These are phyloP conservation scores for Dothidotthia symphoricarpi DNA, from an alignment of 2,329 filamentous ascomycete genomes.

Conservation along the genomic window DNA sequence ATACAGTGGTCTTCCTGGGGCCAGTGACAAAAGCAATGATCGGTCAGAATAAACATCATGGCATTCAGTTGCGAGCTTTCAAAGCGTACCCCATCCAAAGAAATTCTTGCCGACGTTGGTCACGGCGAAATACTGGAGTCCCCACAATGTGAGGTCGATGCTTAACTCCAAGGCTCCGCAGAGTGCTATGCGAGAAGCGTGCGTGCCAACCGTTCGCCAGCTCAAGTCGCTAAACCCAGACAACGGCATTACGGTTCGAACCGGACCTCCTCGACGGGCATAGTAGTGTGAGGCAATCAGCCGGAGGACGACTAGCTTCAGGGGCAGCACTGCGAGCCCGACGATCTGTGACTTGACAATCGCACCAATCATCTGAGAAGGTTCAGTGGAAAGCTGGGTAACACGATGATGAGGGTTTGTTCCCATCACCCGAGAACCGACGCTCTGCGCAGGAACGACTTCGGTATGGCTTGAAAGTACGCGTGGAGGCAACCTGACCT, in stretches of 20 bases:
- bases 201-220: slow-evolving; percentile 20
- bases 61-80: slow-evolving; percentile 3
- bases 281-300: slow-evolving; percentile 35
- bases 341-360: slow-evolving; percentile 36
- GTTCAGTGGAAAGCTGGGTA: slow-evolving; percentile 36
- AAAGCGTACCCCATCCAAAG: slow-evolving; percentile 40
- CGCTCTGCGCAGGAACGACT: slow-evolving; percentile 14
- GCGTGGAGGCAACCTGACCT: slow-evolving; percentile 38
- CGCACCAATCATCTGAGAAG: slow-evolving; percentile 33
- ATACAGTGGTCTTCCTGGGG: too few relatives aligned
- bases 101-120: slow-evolving; percentile 27
- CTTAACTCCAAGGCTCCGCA: slow-evolving; percentile 33
- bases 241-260: slow-evolving; percentile 11
- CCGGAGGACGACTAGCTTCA: slow-evolving; percentile 31
- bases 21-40: too few relatives aligned
- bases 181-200: slow-evolving; percentile 34
- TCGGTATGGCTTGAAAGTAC: slow-evolving; percentile 32
- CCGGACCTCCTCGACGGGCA: slow-evolving; percentile 9
- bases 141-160: slow-evolving; percentile 38
- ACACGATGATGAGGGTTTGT: slow-evolving; percentile 30
- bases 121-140: slow-evolving; percentile 32
- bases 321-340: slow-evolving; percentile 30
- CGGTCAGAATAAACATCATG: too few relatives aligned
- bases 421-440: slow-evolving; percentile 8
- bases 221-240: slow-evolving; percentile 10